phyloP scores from a whole-genome alignment of 2,329 filamentous ascomycete species.

The Dothidotthia symphoricarpi region DNA sequence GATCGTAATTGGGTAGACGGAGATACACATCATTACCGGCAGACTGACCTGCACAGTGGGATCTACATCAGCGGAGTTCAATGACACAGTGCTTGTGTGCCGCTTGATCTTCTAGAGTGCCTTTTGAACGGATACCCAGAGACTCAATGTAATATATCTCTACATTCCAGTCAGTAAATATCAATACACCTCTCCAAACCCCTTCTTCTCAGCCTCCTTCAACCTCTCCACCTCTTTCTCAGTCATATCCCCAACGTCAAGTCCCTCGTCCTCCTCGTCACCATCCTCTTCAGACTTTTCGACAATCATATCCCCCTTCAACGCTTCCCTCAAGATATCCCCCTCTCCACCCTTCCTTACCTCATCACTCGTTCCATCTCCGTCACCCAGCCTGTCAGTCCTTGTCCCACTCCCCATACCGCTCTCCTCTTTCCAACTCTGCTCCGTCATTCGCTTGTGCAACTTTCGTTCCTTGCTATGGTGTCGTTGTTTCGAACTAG shows the following conservation, averaged over 20 bases:
- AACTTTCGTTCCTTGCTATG: slow-evolving; percentile 39
- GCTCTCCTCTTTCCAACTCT: slow-evolving; percentile 47
- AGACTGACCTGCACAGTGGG: slow-evolving; percentile 58
- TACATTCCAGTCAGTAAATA: no score
- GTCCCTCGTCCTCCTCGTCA: slow-evolving; percentile 15
- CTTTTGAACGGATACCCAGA: no score
- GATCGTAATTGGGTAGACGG: slow-evolving; percentile 59
- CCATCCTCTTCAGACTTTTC: slow-evolving; percentile 28
- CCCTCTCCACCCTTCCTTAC: slow-evolving; percentile 4
- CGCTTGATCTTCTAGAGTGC: no score
- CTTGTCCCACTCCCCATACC: slow-evolving; percentile 48
- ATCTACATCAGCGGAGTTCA: slow-evolving; percentile 46
- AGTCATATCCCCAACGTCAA: slow-evolving; percentile 1
- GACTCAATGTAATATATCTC: no score
- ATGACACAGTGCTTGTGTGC: slow-evolving; percentile 51
- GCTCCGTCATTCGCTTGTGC: slow-evolving; percentile 33
- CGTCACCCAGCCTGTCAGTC: slow-evolving; percentile 50
- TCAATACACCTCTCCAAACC: slow-evolving; percentile 36
- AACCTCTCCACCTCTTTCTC: slow-evolving; percentile 15
- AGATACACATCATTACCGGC: slow-evolving; percentile 65
- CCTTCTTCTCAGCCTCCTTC: slow-evolving; percentile 25
- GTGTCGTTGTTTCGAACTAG: slow-evolving; percentile 31
- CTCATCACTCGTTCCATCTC: slow-evolving; percentile 27
- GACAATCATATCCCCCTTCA: slow-evolving; percentile 37
- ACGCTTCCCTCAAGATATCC: slow-evolving; percentile 31